These are phyloP conservation scores for Dothistroma pini DNA, from an alignment of 2,329 filamentous ascomycete genomes.

Conservation along the genomic window DNA sequence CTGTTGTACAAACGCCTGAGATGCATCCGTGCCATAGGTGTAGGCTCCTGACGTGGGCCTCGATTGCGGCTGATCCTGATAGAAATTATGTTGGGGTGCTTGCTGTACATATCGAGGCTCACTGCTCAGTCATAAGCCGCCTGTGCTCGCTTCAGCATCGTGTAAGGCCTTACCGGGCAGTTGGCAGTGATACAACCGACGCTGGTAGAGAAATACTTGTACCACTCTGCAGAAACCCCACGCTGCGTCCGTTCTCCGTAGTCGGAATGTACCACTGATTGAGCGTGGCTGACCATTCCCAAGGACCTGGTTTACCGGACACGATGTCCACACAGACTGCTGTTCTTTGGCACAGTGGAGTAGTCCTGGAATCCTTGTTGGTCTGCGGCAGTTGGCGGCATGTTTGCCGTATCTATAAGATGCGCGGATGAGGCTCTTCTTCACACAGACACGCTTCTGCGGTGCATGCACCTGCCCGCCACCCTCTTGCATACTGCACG, in stretches of 20 bases:
- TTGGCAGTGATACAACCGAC: neutral
- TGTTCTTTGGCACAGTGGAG: neutral
- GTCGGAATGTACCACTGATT: neutral
- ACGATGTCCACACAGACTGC: neutral
- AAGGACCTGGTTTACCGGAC: neutral
- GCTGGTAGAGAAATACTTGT: neutral
- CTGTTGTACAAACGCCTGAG: neutral
- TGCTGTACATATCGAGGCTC: neutral
- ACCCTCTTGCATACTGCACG: neutral
- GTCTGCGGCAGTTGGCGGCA: neutral
- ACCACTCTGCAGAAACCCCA: neutral
- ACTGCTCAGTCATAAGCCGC: neutral
- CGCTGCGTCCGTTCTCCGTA: neutral
- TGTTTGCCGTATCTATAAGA: neutral
- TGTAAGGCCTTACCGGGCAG: neutral
- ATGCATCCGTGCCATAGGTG: neutral
- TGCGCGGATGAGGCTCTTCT: neutral
- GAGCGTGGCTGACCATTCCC: neutral
- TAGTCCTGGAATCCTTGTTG: neutral
- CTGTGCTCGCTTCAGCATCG: too few species aligned
- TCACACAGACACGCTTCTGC: neutral
- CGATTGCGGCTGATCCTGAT: neutral
- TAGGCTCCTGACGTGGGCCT: neutral
- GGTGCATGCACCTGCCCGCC: neutral
- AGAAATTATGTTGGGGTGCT: neutral